Evolutionary conservation across 345 rosid species (phyloP), one percentile per base, ranked within the genome.

Genomic region (Acer campestre): DNA sequence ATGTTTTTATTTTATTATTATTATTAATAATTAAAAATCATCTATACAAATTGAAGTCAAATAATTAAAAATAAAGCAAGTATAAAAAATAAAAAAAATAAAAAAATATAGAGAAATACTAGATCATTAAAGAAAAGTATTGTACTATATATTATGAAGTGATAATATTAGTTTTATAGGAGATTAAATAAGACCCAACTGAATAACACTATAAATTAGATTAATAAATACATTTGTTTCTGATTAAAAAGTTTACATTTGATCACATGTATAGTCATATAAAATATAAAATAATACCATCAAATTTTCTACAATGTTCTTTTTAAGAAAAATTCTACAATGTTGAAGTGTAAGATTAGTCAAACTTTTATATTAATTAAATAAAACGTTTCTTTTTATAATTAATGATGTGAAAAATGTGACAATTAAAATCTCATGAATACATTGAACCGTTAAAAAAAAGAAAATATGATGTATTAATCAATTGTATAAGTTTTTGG

Each of bases 21-120:
- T 29, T 29, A 29, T 29, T 35, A 35, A 35, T 6, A 5, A 35
- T 4, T 35, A 35, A 35, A 35, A 35, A 31, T 3, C 4, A n/a
- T 18, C 10, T 40, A 17, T 22, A 48, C 27, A 72, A 48, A 10
- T 48, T 48, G 22, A 74, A 48, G 77, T 74, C 77, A 74, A 74
- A 73, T 27, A 10, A 63, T 73, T 23, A 73, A 59, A 40, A 38
- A 48, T 62, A 29, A 64, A 49, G 22, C 22, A 18, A 46, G 65
- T 35, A 10, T n/a, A n/a, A n/a, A n/a, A n/a, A n/a, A n/a, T n/a
- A n/a, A n/a, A n/a, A n/a, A n/a, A n/a, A n/a, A n/a, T n/a, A n/a
- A n/a, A n/a, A n/a, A n/a, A n/a, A n/a, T 31, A 29, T 17, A n/a
- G 25, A 53, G 48, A 18, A 31, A 58, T 46, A 16, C n/a, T 53